Conservation (phyloP, 306 rosid genomes). For the Luffa acutangula region DNA sequence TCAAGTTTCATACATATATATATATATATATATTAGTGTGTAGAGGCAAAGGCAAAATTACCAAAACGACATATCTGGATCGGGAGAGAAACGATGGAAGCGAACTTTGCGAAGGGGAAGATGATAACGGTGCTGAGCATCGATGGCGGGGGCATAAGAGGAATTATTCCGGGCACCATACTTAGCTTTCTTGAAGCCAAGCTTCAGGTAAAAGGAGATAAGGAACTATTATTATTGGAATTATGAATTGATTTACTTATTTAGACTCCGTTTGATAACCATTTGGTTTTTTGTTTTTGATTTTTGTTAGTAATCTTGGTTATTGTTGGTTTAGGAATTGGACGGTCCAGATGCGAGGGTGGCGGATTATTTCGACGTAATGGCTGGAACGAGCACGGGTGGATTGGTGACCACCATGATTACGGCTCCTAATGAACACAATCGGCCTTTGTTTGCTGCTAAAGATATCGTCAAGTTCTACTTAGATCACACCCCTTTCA, state of each 20-base stretch:
- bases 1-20: background rate
- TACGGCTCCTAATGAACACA: slow-evolving; percentile 27
- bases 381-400: slow-evolving; percentile 38
- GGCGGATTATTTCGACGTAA: slow-evolving; percentile 27
- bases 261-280: no score
- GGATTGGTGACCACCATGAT: slow-evolving; percentile 39
- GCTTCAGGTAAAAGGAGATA: slow-evolving; percentile 20
- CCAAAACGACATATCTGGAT: background rate
- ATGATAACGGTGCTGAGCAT: slow-evolving; percentile 35
- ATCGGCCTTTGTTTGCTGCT: slow-evolving; percentile 27
- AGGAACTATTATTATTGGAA: background rate
- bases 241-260: background rate
- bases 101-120: slow-evolving; percentile 5
- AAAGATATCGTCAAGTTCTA: slow-evolving; percentile 28
- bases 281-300: no score
- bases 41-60: background rate
- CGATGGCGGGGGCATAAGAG: slow-evolving; percentile 39
- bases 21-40: background rate
- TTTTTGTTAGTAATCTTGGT: background rate
- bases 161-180: slow-evolving; percentile 26
- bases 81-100: slow-evolving; percentile 3
- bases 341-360: slow-evolving; percentile 27
- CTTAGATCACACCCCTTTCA: slow-evolving; percentile 20
- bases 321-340: slow-evolving; percentile 9
- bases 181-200: slow-evolving; percentile 25